Base-by-base conservation (phyloP, 2,329 filamentous ascomycete genomes). In the Fonsecaea nubica region DNA sequence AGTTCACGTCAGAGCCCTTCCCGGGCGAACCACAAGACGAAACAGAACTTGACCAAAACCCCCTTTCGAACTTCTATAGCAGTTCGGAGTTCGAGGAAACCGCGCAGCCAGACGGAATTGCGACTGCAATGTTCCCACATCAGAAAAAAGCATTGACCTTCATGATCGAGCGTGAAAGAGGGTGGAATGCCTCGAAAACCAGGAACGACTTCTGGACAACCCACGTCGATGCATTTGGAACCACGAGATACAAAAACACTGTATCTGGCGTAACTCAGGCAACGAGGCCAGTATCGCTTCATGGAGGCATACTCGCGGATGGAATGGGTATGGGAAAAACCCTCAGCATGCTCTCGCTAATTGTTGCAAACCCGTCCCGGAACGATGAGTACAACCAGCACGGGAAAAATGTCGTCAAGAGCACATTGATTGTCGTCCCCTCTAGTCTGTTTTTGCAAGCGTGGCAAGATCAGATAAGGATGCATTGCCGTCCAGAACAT, bases 241-340 rank as follows among this genome's bases (percentile, higher is more conserved):
- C 48, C 2, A 52, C 54, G 4, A 69, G 52, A 40, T 68, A 68
- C 45, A 33, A 25, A 0, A 81, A 83, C 54, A 69, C 70, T 1
- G 67, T 81, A 0, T 77, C 77, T 1, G 67, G 72, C 0, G 52
- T 65, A 0, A 48, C 50, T 9, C 76, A 80, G 48, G 0, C 1
- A 0, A 0, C 74, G 80, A 3, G 69, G 74, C 0, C 81, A 81
- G 0, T 66, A 72, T 2, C 42, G 72, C 0, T 81, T 81, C 73
- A 72, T 9, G 82, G 82, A 0, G 82, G 82, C 1, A 79, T 83
- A n/a, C 72, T 83, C 25, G 81, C 81, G 0, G 82, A 83, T 64
- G 75, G 77, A 0, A 84, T 83, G 82, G 82, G 82, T 0, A 71
- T 83, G 0, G 82, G 82, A 0, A 84, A 84, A 61, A 82, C 81